phyloP scores from a whole-genome alignment of 306 rosid genomes.

The Vigna hirtella region DNA sequence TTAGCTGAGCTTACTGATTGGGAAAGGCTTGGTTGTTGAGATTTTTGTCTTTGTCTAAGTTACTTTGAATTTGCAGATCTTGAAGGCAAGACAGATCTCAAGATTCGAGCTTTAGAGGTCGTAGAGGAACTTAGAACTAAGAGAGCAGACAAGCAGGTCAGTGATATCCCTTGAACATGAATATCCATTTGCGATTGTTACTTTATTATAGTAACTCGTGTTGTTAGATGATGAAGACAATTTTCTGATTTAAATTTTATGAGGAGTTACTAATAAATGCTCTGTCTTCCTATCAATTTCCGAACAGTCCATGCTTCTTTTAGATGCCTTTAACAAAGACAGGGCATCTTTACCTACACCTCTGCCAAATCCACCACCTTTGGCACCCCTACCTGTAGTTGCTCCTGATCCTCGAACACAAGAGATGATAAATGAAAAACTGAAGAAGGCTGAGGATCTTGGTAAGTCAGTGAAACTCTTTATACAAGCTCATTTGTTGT shows the following conservation, averaged over 20 bases:
- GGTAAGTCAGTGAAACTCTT: constrained; percentile 59
- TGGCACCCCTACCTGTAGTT: constrained; percentile 83
- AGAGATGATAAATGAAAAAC: constrained; percentile 98
- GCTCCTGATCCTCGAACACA: constrained; percentile 93
- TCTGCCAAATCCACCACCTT: constrained; percentile 85
- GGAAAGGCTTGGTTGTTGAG: neutral
- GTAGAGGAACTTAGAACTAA: constrained; percentile 89
- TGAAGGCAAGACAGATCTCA: constrained; percentile 93
- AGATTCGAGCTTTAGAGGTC: constrained; percentile 89
- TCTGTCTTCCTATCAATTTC: constrained; percentile 32
- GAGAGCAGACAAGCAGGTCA: constrained; percentile 97
- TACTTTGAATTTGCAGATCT: constrained; percentile 68
- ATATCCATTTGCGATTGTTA: constrained; percentile 11
- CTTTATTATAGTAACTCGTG: constrained; percentile 14
- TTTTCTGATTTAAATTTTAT: neutral
- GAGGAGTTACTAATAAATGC: constrained; percentile 29
- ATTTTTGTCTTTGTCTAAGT: constrained; percentile 4
- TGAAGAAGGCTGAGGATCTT: constrained; percentile 98
- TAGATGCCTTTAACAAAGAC: constrained; percentile 98
- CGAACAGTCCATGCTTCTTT: constrained; percentile 83
- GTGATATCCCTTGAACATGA: constrained; percentile 36
- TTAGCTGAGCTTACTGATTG: neutral
- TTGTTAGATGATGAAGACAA: constrained; percentile 21
- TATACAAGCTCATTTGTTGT: neutral
- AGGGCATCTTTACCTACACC: constrained; percentile 97